These are phyloP conservation scores for Aureobasidium sp. DNA, from an alignment of 2,329 filamentous ascomycete genomes.

Conservation along the genomic window DNA sequence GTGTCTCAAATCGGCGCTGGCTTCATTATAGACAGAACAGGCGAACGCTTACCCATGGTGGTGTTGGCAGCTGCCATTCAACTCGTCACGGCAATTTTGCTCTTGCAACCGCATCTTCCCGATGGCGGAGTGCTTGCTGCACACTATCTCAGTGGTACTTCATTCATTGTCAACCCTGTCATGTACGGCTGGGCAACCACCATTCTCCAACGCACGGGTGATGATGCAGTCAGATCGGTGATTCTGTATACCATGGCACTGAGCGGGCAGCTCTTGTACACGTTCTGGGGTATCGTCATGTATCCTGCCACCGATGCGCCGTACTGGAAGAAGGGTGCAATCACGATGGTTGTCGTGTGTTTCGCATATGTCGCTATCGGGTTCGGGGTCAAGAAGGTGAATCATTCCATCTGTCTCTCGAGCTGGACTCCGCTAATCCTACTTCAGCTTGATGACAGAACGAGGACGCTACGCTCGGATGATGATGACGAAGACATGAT, in stretches of 20 bases:
- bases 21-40: slow-evolving; percentile 33
- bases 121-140: slow-evolving; percentile 32
- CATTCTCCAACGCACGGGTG: slow-evolving; percentile 32
- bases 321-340: slow-evolving; percentile 40
- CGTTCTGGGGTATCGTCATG: slow-evolving; percentile 25
- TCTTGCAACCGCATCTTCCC: slow-evolving; percentile 23
- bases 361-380: background rate
- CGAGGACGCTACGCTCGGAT: background rate
- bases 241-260: slow-evolving; percentile 38
- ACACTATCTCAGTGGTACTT: slow-evolving; percentile 34
- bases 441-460: background rate
- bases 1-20: slow-evolving; percentile 38
- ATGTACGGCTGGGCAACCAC: slow-evolving; percentile 36
- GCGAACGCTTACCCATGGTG: slow-evolving; percentile 27
- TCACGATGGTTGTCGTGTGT: background rate
- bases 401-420: too few species aligned
- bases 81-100: slow-evolving; percentile 27
- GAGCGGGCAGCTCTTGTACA: slow-evolving; percentile 35
- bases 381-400: background rate
- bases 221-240: slow-evolving; percentile 37
- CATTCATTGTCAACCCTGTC: slow-evolving; percentile 37
- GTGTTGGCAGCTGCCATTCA: slow-evolving; percentile 30
- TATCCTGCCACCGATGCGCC: slow-evolving; percentile 43
- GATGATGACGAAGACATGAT: background rate
- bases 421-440: background rate